Conservation (phyloP, 176 grass and related monocot genomes). For the Lolium perenne region DNA sequence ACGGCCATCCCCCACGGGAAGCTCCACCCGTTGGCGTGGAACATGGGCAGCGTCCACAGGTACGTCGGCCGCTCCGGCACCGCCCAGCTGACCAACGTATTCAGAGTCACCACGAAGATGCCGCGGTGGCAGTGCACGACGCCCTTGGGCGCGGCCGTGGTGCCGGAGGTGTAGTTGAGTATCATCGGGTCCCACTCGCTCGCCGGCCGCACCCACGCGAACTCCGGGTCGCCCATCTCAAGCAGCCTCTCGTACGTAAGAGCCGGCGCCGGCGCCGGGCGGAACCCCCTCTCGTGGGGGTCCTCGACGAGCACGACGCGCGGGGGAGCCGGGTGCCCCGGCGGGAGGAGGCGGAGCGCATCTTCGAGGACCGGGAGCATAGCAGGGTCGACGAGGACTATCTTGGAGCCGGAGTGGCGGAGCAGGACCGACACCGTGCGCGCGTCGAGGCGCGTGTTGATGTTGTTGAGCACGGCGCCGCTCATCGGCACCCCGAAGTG, state of each 20-base stretch:
- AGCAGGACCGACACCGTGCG: conserved; percentile 78
- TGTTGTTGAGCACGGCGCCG: conserved; percentile 84
- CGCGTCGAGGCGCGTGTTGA: conserved; percentile 89
- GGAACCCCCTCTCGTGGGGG: conserved; percentile 42
- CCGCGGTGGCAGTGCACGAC: conserved; percentile 91
- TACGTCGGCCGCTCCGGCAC: conserved; percentile 63
- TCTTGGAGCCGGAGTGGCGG: conserved; percentile 64
- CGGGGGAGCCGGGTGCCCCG: conserved; percentile 35
- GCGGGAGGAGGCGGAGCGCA: conserved; percentile 54
- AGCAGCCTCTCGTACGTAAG: conserved; percentile 74
- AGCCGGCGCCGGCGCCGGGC: background rate
- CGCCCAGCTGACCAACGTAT: conserved; percentile 62
- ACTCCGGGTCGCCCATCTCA: conserved; percentile 62
- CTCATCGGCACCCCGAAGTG: conserved; percentile 95
- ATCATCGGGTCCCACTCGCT: conserved; percentile 92
- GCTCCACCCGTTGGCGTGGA: conserved; percentile 92
- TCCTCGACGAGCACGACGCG: conserved; percentile 75
- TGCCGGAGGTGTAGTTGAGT: conserved; percentile 94
- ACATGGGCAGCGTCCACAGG: conserved; percentile 93
- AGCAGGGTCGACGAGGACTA: conserved; percentile 69
- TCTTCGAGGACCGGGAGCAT: conserved; percentile 49
- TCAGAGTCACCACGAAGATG: conserved; percentile 57
- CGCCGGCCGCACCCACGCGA: conserved; percentile 65
- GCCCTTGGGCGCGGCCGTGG: conserved; percentile 84
- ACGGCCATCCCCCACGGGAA: conserved; percentile 84